Evolutionary conservation across 306 rosid genomes (phyloP), one percentile per base, ranked within the genome.

Genomic region (Dalbergia cultrata): DNA sequence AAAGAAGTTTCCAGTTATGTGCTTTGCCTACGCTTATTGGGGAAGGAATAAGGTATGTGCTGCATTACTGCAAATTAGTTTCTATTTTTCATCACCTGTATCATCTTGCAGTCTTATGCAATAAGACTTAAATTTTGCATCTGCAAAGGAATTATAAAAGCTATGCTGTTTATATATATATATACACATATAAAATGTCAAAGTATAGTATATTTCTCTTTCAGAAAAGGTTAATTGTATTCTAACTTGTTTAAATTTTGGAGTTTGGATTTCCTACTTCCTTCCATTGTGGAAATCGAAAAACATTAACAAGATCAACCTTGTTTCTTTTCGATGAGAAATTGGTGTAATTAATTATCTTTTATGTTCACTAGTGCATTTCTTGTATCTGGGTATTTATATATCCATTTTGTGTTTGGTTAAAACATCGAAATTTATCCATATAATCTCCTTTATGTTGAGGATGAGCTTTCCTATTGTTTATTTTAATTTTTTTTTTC

Each of bases 21-120:
- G 93, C 95, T 49, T 81, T 93, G 76, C 97, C 98, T 6, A 93
- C 91, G 98, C 86, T 93, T 69, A 90, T 91, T 50, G 98, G 98
- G 69, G 93, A 97, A 39, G 75, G 87, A 37, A 70, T 91, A 89
- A 93, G 98, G 98, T 93, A 88, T 41, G 54, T 50, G 58, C 76
- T 70, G 52, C 69, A 49, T 13, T 39, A 37, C 13, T 66, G 33
- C n/a, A 70, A 74, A 72, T 64, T 82, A 79, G 8, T 64, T 58
- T 50, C 31, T 59, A 21, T 75, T 41, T 72, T 77, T 57, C 75
- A 33, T 39, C 68, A 53, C 35, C 72, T 80, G 47, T 81, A 70
- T 65, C 77, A 56, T 80, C 33, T 69, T 61, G 50, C 67, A 57
- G 68, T 67, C 58, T 76, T 50, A 8, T 70, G 65, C 52, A 33